Evolutionary conservation across 345 rosid genomes (phyloP).

Genomic region (Citrus hindsii): DNA sequence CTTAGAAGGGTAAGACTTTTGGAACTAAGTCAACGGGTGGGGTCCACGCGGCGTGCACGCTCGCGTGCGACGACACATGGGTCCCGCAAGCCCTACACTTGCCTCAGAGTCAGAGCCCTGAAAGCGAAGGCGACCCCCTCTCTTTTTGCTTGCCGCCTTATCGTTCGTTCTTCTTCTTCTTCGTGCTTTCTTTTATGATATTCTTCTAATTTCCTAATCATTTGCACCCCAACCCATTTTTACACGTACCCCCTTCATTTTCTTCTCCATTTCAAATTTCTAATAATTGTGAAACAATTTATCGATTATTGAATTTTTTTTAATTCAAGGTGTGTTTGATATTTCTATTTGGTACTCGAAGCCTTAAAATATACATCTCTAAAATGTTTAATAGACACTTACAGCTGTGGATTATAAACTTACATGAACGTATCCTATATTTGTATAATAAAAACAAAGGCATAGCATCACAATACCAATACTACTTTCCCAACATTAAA

Average conservation of each 20-base stretch:
- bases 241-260: constrained; percentile 1
- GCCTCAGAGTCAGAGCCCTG: constrained; percentile 53
- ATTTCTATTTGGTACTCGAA: too few relatives aligned
- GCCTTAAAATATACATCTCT: fast-evolving
- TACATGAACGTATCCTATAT: fast-evolving
- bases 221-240: background rate
- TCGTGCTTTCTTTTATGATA: too few relatives aligned
- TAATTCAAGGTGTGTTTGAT: too few relatives aligned
- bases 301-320: too few relatives aligned
- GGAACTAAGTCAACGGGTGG: constrained; percentile 38
- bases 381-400: too few relatives aligned
- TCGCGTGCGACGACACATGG: constrained; percentile 60
- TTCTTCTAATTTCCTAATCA: background rate
- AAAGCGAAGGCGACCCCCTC: background rate
- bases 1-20: constrained; percentile 11
- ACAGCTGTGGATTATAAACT: too few relatives aligned
- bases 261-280: background rate
- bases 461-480: too few relatives aligned
- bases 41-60: constrained; percentile 64
- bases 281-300: background rate
- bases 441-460: too few relatives aligned
- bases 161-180: too few relatives aligned
- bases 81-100: constrained; percentile 22
- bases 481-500: too few relatives aligned
- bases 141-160: too few relatives aligned